Base-by-base conservation (phyloP, 2,329 filamentous ascomycete genomes). In the Phyllosticta citribraziliensis region DNA sequence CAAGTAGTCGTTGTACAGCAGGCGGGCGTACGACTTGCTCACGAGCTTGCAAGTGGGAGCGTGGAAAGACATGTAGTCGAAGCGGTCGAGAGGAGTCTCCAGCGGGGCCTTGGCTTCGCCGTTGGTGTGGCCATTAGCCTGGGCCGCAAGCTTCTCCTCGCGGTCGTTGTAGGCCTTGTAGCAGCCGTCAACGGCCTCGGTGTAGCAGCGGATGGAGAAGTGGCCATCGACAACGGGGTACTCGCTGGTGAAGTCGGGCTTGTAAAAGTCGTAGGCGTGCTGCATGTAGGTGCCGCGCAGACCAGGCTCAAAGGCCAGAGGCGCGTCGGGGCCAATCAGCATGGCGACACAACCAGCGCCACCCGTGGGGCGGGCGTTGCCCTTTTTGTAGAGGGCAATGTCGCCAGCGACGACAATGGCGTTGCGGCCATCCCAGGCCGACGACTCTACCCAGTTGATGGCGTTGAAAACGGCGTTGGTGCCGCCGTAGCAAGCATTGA, bases 51-150 rank as follows among this genome's bases (percentile, higher is more conserved):
- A 81, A 52, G 77, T 81, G 8, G 79, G 79, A 11, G 78, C 76
- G 68, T 81, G 79, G 76, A 81, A 81, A 69, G 74, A 76, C 77
- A 81, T 80, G 74, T 80, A 76, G 72, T 81, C 79, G 68, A 81
- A 81, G 51, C 78, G 76, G 69, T 81, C 79, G 17, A 81, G 70
- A 55, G 78, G 75, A 4, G 76, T 76, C 68, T 80, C 77, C 27
- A 64, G 64, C 66, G 71, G 67, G 67, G 66, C 68, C 57, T 70
- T 69, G 10, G 58, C 52, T 52, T 60, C 58, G 63, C 76, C 76
- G 59, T 75, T 76, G 55, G 75, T 70, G 56, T 69, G 67, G 59
- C 75, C 74, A 63, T 76, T 76, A 19, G 66, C 61, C 67, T 74
- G 73, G 60, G 71, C 68, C 72, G 78, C 78, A 52, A 80, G 68